Evolutionary conservation across 78 protist genomes (phyloP), one percentile per base, ranked within the genome.

Genomic region (Dictyostelium firmibasis): DNA sequence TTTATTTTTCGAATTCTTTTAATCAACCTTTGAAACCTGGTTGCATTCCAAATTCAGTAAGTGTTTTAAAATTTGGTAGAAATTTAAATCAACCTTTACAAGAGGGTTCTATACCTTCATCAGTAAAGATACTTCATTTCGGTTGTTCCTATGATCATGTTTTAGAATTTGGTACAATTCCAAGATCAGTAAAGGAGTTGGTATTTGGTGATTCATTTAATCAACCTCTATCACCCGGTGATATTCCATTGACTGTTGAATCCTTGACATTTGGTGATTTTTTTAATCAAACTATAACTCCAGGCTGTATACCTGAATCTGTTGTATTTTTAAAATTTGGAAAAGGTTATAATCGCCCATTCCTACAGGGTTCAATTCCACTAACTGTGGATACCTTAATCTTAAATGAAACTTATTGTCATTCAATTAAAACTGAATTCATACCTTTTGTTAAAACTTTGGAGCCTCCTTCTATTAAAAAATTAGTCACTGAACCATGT

Each of bases 21-120:
- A 81, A 81, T 13, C 86, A 81, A 81, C 86, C 86, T 8, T 41
- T 81, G n/a, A 47, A 57, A 7, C 41, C 86, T 50, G 70, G 64
- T 18, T 25, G 74, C 7, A 44, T 47, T 29, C 50, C 86, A 44
- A 29, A 81, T 33, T 36, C 57, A 11, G 36, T 78, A 1, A n/a
- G 14, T 27, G 16, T 16, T 35, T 41, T 78, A 44, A 78, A 78
- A 16, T 81, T 81, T 47, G 86, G 86, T 9, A 29, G 86, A n/a
- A 41, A 81, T 31, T 53, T 81, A 18, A 81, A 81, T 20, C 86
- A 81, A 53, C 85, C 85, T 3, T 16, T 81, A 10, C 62, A 33
- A 38, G 57, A 76, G 33, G 57, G 57, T 0, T 76, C 83, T 0
- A 76, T 76, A 0, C 83, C 83, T 1, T n/a, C 47, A 5, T 76